These are phyloP conservation scores for Pythium volutum DNA, from an alignment of 352 stramenopile genomes.

Conservation along the genomic window DNA sequence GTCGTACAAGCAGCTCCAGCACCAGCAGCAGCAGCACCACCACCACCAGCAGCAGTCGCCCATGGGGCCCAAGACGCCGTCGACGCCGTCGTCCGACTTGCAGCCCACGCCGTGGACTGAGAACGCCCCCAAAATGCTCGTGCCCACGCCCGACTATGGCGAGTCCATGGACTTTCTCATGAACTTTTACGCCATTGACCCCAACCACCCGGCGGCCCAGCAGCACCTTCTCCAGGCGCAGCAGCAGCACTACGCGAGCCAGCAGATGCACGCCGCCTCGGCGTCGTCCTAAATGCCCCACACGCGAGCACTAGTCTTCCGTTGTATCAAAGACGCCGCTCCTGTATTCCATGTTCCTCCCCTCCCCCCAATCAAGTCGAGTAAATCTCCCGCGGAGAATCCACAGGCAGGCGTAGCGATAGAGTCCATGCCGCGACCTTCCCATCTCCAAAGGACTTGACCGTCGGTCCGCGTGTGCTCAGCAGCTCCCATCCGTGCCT, in stretches of 20 bases:
- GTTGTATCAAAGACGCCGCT: neutral
- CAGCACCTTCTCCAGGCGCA: constrained; percentile 16
- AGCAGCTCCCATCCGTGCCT: neutral
- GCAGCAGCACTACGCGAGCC: constrained; percentile 22
- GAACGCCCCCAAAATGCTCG: constrained; percentile 27
- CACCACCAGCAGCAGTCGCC: neutral
- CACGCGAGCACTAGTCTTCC: neutral
- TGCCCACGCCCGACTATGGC: constrained; percentile 51
- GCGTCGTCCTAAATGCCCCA: constrained; percentile 8
- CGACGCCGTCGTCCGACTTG: constrained; percentile 6
- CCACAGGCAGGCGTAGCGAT: constrained; percentile 7
- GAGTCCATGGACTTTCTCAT: constrained; percentile 86
- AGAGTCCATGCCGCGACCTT: constrained; percentile 2
- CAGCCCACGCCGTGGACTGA: constrained; percentile 18
- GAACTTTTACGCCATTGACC: constrained; percentile 58
- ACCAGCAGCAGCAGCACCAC: neutral
- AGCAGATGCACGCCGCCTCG: constrained; percentile 7
- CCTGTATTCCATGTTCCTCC: neutral
- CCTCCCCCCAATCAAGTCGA: neutral
- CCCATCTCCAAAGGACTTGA: neutral
- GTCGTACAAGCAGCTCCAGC: constrained; percentile 18
- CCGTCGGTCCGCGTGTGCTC: neutral
- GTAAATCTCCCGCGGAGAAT: neutral
- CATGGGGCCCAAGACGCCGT: constrained; percentile 16
- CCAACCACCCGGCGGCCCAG: constrained; percentile 31